Conservation (phyloP, 2,329 filamentous ascomycete species). For the Fusarium equiseti region DNA sequence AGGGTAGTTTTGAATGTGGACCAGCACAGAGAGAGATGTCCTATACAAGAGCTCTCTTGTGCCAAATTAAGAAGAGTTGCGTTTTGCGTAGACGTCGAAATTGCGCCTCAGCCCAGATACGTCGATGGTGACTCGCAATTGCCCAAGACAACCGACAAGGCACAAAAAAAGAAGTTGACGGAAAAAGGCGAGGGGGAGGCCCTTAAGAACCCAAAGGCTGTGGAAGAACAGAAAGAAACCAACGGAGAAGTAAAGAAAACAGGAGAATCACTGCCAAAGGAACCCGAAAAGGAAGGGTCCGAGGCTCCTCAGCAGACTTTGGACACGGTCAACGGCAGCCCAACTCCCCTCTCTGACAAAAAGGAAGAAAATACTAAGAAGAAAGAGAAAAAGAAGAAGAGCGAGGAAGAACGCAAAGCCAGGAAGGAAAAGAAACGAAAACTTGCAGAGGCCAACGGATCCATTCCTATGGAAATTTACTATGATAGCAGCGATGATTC, state of each 20-base stretch:
- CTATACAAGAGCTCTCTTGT: conserved; percentile 81
- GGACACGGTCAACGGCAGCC: conserved; percentile 43
- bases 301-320: conserved; percentile 44
- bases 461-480: conserved; percentile 84
- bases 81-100: conserved; percentile 97
- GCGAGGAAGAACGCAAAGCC: conserved; percentile 91
- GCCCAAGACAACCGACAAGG: conserved; percentile 59
- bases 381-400: conserved; percentile 96
- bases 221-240: conserved; percentile 63
- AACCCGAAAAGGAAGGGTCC: conserved; percentile 54
- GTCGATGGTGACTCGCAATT: conserved; percentile 66
- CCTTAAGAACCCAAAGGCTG: conserved; percentile 73
- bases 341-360: conserved; percentile 39
- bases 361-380: conserved; percentile 71
- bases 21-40: conserved; percentile 80
- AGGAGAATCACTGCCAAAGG: conserved; percentile 56
- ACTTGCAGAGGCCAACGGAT: conserved; percentile 88
- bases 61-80: conserved; percentile 88
- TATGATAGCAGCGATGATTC: conserved; percentile 76
- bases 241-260: conserved; percentile 56
- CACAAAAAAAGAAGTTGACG: conserved; percentile 70
- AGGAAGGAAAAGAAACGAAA: conserved; percentile 89
- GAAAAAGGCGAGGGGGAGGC: conserved; percentile 82
- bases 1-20: conserved; percentile 89
- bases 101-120: conserved; percentile 87